Base-by-base conservation (phyloP, 331 rosid genomes). In the Pyracantha coccinea region DNA sequence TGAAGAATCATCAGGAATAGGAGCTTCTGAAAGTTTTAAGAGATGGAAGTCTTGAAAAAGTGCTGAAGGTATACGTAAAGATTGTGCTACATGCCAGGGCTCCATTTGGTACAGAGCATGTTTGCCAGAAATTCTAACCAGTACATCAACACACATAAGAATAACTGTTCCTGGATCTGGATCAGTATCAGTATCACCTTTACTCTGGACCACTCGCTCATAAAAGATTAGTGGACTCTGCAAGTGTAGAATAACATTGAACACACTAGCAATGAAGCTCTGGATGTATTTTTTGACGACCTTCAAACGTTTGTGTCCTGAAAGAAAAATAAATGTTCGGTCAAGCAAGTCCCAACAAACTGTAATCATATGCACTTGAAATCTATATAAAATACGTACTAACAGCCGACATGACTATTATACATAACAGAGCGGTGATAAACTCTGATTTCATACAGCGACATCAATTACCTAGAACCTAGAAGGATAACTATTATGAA, bases 131-230 rank as follows among this genome's bases (percentile, higher is more conserved):
- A 90, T 75, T 82, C 93, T 85, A 75, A 75, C 78, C 17, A 91
- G 93, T 72, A 91, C 91, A 80, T 91, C 93, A 87, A 92, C 89
- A 78, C 97, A 86, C 99, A 94, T 91, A 74, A 91, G 96, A 87
- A 92, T 82, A 76, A 89, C 86, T 23, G 97, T 69, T 82, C 97
- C 99, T 20, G 95, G 86, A 90, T 94, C 99, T 25, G 96, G 96
- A 75, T 79, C 69, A 71, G 50, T 44, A 11, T 41, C 50, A 44
- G 54, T 65, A 66, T 77, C 71, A 53, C 76, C 85, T 72, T 79
- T 75, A 61, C 74, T 57, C 73, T 68, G 69, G 5, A 80, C 61
- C 84, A 64, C 61, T 74, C 76, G 80, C 80, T 47, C 86, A 72
- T 86, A 75, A 81, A 94, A 94, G 25, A 90, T 90, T 33, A 2